Base-by-base conservation (phyloP, 345 rosid genomes). In the Hibiscus trionum region DNA sequence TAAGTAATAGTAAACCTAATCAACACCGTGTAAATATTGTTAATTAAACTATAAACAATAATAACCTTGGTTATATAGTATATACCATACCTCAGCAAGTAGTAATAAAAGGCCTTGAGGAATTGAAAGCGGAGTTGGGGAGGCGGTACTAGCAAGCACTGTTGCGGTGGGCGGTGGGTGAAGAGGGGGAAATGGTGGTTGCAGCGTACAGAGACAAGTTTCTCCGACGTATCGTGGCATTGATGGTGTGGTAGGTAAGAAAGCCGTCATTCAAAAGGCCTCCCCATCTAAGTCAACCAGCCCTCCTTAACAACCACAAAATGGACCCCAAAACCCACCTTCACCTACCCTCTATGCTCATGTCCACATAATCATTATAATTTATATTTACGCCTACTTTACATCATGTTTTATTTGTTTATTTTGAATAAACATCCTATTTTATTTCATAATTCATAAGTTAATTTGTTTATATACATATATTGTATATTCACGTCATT, bases 291-390 rank as follows among this genome's bases (percentile, higher is more conserved):
- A 55, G 63, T 56, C 73, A 35, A 21, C 19, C 31, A 19, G 19
- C 0, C 11, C 44, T 16, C 27, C 1, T 44, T 16, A 65, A 26
- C 47, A 26, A 72, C 74, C 57, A 39, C 6, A 59, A 46, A 37
- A 2, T 71, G 58, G 66, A 59, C 53, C 66, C 66, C 74, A 1
- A 11, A 12, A 39, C 61, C 46, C 66, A 71, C 27, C 14, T 8
- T 15, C 66, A 71, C 74, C 74, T 46, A 72, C 67, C 67, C 57
- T 61, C 60, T 53, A 47, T 47, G 14, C 16, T 11, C 12, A 47
- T 47, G n/a, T 8, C 44, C 44, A 39, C 44, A 39, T 39, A 2
- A 8, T 39, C 7, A 8, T 39, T 39, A 4, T 4, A 4, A 35
- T 35, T 0, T 35, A 21, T 21, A 21, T 21, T 21, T 21, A 21